A percentile compares a stretch with the other conserved stretches of the same genome.
Conservation (phyloP, 495 filamentous ascomycete species). For the Aspergillus ellipticus region DNA sequence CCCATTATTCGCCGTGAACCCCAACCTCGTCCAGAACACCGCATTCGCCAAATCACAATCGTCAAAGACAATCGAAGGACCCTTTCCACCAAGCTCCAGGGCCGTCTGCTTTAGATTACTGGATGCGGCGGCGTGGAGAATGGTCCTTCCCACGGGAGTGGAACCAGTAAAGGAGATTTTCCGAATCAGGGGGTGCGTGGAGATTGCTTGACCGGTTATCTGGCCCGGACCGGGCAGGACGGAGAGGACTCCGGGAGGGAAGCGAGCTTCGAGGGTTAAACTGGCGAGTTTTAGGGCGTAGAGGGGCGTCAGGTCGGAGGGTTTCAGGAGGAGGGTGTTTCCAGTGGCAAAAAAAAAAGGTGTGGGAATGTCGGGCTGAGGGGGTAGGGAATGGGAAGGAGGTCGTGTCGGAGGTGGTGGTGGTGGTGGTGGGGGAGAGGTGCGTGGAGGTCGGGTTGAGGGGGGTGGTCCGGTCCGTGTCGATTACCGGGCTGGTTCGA, state of each 20-base stretch:
- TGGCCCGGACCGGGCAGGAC: constrained; percentile 77
- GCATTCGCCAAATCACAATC: constrained; percentile 44
- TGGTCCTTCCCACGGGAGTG: constrained; percentile 21
- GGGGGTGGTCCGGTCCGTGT: too few relatives aligned
- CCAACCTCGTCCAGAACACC: constrained; percentile 33
- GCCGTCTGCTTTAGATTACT: constrained; percentile 49
- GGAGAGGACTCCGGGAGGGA: constrained; percentile 85
- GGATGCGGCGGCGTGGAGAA: constrained; percentile 30
- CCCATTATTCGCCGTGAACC: constrained; percentile 48
- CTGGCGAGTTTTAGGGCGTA: constrained; percentile 83
- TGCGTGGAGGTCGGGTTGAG: too few relatives aligned
- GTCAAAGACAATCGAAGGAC: constrained; percentile 40
- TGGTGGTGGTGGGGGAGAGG: background rate
- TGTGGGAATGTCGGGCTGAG: too few relatives aligned
- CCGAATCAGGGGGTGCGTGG: constrained; percentile 69
- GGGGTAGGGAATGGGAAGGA: too few relatives aligned
- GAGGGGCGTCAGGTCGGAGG: constrained; percentile 87
- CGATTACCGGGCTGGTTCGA: too few relatives aligned
- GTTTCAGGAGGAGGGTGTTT: constrained; percentile 75
- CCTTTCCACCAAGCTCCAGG: constrained; percentile 46
- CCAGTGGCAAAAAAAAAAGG: too few relatives aligned
- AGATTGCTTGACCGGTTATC: constrained; percentile 74
- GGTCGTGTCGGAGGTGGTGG: too few relatives aligned
- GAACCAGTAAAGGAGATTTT: constrained; percentile 56
- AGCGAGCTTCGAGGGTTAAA: constrained; percentile 76